Conservation (phyloP, 345 rosid species). For the Crucihimalaya himalaica region DNA sequence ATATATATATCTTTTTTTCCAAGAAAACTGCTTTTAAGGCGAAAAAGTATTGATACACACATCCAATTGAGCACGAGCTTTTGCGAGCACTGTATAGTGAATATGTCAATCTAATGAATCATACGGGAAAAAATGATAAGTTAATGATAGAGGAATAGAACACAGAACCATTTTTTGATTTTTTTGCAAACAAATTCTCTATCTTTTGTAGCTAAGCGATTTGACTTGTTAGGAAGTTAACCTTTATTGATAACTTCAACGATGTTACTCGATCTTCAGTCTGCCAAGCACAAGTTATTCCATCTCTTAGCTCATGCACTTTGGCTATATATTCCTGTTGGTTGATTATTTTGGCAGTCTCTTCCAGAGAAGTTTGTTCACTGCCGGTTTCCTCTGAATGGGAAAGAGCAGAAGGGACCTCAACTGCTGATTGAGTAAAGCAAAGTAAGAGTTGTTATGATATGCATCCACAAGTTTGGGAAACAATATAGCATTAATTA, state of each 20-base stretch:
- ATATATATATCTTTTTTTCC: not conserved
- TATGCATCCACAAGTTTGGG: constrained; percentile 16
- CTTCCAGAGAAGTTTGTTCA: constrained; percentile 54
- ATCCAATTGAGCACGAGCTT: not conserved
- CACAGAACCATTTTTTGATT: not conserved
- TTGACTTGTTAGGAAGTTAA: constrained; percentile 27
- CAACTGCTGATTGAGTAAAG: constrained; percentile 45
- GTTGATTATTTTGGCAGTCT: constrained; percentile 51
- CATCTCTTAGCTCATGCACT: constrained; percentile 75
- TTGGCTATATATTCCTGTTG: constrained; percentile 75
- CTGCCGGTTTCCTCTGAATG: constrained; percentile 62
- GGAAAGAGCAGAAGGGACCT: constrained; percentile 48
- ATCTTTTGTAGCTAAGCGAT: constrained; percentile 17
- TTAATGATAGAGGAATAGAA: constrained; percentile 9
- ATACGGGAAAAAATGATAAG: not conserved
- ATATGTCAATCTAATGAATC: not conserved
- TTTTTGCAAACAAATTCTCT: not conserved
- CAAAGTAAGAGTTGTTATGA: constrained; percentile 16
- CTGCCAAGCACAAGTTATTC: constrained; percentile 69
- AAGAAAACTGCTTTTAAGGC: not conserved
- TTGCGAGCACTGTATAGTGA: not conserved
- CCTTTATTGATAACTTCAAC: constrained; percentile 83
- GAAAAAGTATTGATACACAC: not conserved
- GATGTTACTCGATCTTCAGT: constrained; percentile 80
- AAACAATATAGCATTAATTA: constrained; percentile 14